Base-by-base conservation (phyloP, 2,329 filamentous ascomycete genomes). In the Escovopsis sp. region DNA sequence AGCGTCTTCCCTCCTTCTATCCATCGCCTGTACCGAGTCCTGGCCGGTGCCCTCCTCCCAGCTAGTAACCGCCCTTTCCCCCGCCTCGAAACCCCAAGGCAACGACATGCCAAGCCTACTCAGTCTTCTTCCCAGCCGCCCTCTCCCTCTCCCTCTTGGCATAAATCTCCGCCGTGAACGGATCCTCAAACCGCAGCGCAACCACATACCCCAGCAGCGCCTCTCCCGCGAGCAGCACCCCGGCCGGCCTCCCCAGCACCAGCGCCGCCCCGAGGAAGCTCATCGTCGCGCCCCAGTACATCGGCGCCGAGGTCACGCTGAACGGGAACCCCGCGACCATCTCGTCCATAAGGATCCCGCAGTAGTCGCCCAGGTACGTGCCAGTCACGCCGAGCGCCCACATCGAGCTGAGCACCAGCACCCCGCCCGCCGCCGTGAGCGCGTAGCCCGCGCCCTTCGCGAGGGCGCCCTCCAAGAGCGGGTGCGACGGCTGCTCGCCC, bases 291-390 rank as follows among this genome's bases (percentile, higher is more conserved):
- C 91, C 91, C 67, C 87, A 84, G 70, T 98, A 98, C 91, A 98
- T 98, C 47, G 91, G 91, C 40, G 86, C 82, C 50, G 78, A 76
- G 42, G 81, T 88, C 46, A 96, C 73, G 62, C 84, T 96, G 72
- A 98, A 98, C 2, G 91, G 91, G 59, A 98, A 98, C 12, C 84
- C 82, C 11, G 87, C 94, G 40, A 98, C 88, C 54, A 89, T 89
- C 51, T 81, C 68, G 58, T 96, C 89, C 87, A 95, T 94, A 50
- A 98, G 71, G 60, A 96, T 95, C 52, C 91, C 91, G 59, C 96
- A 98, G 71, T 98, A 98, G 68, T 98, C 91, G 52, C 91, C 91
- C 31, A 98, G 71, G 60, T 95, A 98, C 32, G 91, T 98, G 48
- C 91, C 91, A 1, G 87, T 95, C 55, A 98, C 77, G 44, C 91